Conservation (phyloP, 352 stramenopile genomes). For the Albugo laibachii region DNA sequence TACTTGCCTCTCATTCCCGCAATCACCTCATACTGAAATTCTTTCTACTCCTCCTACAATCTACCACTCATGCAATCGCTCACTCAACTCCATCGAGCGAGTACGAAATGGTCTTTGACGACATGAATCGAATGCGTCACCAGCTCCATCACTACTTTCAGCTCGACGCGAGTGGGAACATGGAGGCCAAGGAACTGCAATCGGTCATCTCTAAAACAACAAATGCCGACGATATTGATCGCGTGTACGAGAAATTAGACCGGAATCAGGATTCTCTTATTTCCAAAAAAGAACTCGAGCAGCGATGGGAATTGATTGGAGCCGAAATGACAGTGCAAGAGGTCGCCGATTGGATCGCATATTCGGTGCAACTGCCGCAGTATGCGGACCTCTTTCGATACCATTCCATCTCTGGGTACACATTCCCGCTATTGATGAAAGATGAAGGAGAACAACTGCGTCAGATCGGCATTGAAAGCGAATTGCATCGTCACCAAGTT, state of each 20-base stretch:
- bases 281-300: constrained; percentile 62
- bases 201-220: no score
- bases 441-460: constrained; percentile 44
- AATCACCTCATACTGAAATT: no score
- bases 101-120: no score
- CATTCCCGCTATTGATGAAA: constrained; percentile 71
- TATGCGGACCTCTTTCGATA: constrained; percentile 56
- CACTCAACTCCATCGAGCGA: no score
- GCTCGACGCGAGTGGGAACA: no score
- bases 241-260: constrained; percentile 55
- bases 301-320: constrained; percentile 52
- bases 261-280: constrained; percentile 61
- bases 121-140: no score
- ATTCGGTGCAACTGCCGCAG: constrained; percentile 60
- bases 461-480: constrained; percentile 47
- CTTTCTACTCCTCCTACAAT: no score
- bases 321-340: constrained; percentile 75
- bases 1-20: no score
- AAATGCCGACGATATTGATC: no score
- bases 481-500: constrained; percentile 59
- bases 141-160: no score
- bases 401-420: constrained; percentile 73
- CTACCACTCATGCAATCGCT: no score
- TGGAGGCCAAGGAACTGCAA: no score
- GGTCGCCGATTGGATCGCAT: constrained; percentile 65